phyloP scores from a whole-genome alignment of 2,329 filamentous ascomycete species.

The Arthroderma sp. region DNA sequence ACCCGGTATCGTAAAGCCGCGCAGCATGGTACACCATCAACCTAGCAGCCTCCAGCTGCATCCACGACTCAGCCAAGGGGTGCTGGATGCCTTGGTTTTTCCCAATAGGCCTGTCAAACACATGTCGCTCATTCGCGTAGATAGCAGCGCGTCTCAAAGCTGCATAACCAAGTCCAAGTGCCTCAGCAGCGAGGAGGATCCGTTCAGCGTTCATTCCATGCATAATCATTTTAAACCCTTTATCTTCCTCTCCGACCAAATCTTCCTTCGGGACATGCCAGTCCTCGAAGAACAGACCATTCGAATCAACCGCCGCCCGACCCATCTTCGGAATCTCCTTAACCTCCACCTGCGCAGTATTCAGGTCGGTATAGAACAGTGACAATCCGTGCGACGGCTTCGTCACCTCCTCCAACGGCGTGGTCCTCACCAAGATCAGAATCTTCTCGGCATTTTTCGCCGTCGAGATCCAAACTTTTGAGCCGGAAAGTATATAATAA shows the following conservation, averaged over 20 bases:
- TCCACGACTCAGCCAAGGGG: constrained; percentile 45
- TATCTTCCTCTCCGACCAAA: constrained; percentile 30
- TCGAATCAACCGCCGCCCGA: constrained; percentile 32
- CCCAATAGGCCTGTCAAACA: constrained; percentile 45
- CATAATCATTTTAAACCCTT: constrained; percentile 34
- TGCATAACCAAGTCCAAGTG: constrained; percentile 33
- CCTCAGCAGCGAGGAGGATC: constrained; percentile 26
- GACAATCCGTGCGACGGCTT: constrained; percentile 32
- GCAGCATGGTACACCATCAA: constrained; percentile 49
- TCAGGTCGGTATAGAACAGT: constrained; percentile 34
- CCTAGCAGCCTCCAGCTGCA: constrained; percentile 49
- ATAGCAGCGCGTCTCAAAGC: constrained; percentile 29
- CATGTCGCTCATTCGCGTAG: constrained; percentile 38
- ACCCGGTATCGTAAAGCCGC: constrained; percentile 42
- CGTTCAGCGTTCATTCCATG: constrained; percentile 29
- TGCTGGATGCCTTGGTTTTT: constrained; percentile 48
- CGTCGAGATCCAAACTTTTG: constrained; percentile 74
- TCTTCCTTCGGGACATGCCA: constrained; percentile 30
- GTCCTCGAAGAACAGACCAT: constrained; percentile 32
- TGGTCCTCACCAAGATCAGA: constrained; percentile 31
- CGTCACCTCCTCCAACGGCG: constrained; percentile 27
- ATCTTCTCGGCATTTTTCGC: constrained; percentile 34
- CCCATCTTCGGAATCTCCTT: constrained; percentile 37
- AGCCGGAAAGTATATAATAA: constrained; percentile 62
- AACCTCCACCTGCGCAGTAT: constrained; percentile 23